Conservation (phyloP, 2,329 filamentous ascomycete species). For the Bipolaris victoriae region DNA sequence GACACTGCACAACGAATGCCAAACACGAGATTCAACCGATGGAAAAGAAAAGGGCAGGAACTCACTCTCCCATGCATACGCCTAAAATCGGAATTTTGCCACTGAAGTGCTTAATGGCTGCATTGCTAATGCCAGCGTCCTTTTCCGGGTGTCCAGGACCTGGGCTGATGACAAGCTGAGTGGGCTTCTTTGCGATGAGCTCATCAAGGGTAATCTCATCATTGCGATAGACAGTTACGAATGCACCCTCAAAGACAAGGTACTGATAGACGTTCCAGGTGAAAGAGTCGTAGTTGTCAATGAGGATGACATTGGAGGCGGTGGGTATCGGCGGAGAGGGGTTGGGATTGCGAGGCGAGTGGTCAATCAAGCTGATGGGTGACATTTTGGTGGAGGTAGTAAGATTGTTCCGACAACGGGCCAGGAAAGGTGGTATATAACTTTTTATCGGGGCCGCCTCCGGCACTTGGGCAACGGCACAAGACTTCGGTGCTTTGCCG, state of each 20-base stretch:
- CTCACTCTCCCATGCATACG: slow-evolving; percentile 97
- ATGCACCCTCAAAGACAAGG: slow-evolving; percentile 91
- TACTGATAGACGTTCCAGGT: slow-evolving; percentile 99
- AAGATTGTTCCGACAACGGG: background rate
- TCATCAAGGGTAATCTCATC: slow-evolving; percentile 88
- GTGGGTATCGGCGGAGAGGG: slow-evolving; percentile 74
- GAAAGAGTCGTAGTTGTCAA: slow-evolving; percentile 99
- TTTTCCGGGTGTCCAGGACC: slow-evolving; percentile 90
- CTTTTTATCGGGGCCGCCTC: background rate
- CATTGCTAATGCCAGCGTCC: slow-evolving; percentile 92
- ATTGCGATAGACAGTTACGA: slow-evolving; percentile 87
- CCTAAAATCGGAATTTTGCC: slow-evolving; percentile 95
- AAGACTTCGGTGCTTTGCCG: slow-evolving; percentile 4
- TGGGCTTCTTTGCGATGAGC: slow-evolving; percentile 81
- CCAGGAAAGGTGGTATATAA: slow-evolving; percentile 1
- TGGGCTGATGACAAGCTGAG: slow-evolving; percentile 92
- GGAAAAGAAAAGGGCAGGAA: slow-evolving; percentile 28
- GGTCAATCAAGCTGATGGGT: slow-evolving; percentile 66
- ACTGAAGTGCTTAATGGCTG: slow-evolving; percentile 86
- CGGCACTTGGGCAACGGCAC: slow-evolving; percentile 1
- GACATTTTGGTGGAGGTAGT: slow-evolving; percentile 46
- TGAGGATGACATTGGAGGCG: slow-evolving; percentile 89
- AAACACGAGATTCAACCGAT: background rate
- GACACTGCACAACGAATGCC: background rate
- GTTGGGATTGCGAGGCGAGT: slow-evolving; percentile 85